phyloP scores from a whole-genome alignment of 148 eudicot genomes.

The Amaranthus palmeri region DNA sequence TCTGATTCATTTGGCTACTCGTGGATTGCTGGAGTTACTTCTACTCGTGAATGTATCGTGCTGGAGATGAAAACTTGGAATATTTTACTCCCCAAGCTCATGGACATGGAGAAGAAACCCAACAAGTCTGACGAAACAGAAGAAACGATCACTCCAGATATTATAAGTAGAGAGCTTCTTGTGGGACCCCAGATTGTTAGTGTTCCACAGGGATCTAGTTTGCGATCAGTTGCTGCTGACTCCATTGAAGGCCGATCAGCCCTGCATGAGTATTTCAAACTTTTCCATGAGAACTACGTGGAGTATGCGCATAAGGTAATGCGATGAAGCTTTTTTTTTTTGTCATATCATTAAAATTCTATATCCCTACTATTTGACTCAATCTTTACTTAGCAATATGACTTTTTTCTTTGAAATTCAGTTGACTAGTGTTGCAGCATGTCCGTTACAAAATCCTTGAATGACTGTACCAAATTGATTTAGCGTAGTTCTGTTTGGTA shows the following conservation, averaged over 20 bases:
- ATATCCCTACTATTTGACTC: background rate
- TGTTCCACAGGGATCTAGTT: constrained; percentile 60
- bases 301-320: constrained; percentile 71
- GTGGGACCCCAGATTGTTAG: constrained; percentile 70
- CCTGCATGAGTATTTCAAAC: constrained; percentile 87
- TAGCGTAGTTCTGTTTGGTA: too few species aligned
- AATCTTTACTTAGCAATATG: background rate
- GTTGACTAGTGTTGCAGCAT: background rate
- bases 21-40: constrained; percentile 83
- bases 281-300: constrained; percentile 90
- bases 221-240: constrained; percentile 66
- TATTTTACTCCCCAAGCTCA: constrained; percentile 44
- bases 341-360: background rate
- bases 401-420: background rate
- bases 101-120: constrained; percentile 40
- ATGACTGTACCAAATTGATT: background rate
- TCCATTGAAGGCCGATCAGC: constrained; percentile 88
- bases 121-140: constrained; percentile 30
- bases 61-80: constrained; percentile 79
- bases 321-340: background rate
- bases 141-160: constrained; percentile 40
- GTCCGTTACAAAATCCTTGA: background rate
- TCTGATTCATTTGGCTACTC: constrained; percentile 88
- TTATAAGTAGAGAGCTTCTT: constrained; percentile 87
- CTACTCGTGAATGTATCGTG: constrained; percentile 63